These are phyloP conservation scores for Lasiodiplodia citricola DNA, from an alignment of 2,329 filamentous ascomycete genomes.

Conservation along the genomic window DNA sequence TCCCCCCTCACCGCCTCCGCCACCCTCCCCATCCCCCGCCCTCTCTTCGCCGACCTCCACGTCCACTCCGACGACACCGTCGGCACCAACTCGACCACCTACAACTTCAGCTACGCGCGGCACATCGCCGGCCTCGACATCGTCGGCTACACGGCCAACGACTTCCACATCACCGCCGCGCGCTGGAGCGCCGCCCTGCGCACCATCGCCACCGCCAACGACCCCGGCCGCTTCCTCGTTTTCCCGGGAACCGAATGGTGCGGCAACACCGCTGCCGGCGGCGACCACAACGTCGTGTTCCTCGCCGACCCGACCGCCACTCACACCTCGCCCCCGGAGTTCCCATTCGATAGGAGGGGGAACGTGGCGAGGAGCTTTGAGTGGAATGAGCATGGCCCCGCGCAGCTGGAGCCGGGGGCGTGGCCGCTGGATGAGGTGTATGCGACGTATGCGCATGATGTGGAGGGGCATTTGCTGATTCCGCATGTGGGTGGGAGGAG, in stretches of 20 bases:
- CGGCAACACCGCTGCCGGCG: conserved; percentile 42
- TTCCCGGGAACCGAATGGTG: conserved; percentile 46
- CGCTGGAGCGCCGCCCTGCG: conserved; percentile 30
- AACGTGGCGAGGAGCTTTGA: conserved; percentile 46
- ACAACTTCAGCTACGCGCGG: conserved; percentile 47
- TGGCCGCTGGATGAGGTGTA: conserved; percentile 48
- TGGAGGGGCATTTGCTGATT: conserved; percentile 42
- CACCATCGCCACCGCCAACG: conserved; percentile 30
- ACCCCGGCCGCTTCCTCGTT: conserved; percentile 35
- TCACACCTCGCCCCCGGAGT: conserved; percentile 32
- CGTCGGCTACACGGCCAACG: conserved; percentile 47
- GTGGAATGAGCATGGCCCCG: conserved; percentile 44
- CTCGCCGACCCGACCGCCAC: conserved; percentile 34
- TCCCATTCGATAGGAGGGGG: conserved; percentile 40
- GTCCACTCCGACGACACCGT: conserved; percentile 48
- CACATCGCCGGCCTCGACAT: conserved; percentile 45
- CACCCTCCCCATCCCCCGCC: conserved; percentile 32
- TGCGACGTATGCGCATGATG: conserved; percentile 42
- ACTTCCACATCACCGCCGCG: conserved; percentile 45
- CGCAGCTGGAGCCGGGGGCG: conserved; percentile 39
- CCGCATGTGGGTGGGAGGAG: conserved; percentile 45
- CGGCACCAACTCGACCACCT: conserved; percentile 42
- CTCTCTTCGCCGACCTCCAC: conserved; percentile 43
- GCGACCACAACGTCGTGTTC: conserved; percentile 44
- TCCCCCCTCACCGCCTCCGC: conserved; percentile 30